phyloP scores from a whole-genome alignment of 2,329 filamentous ascomycete genomes.

The Geosmithia morbida region DNA sequence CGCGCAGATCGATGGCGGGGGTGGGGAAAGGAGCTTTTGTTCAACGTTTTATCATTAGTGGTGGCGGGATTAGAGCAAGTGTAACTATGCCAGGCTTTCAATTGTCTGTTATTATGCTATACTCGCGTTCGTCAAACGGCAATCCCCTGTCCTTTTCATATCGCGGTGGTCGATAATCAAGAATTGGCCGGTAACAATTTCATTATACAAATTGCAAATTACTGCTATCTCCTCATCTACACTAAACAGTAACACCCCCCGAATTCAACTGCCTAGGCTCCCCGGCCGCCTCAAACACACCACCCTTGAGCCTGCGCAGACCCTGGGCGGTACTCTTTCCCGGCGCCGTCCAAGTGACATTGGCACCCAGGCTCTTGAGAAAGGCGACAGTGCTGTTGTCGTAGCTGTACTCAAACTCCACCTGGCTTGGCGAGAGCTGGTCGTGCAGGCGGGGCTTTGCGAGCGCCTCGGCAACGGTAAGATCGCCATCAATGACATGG shows the following conservation, averaged over 20 bases:
- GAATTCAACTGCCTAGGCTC: slow-evolving; percentile 71
- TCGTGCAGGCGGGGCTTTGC: slow-evolving; percentile 63
- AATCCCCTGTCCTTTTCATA: too few species aligned
- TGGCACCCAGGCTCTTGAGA: slow-evolving; percentile 51
- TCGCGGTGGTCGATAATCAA: too few species aligned
- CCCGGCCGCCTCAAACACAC: slow-evolving; percentile 62
- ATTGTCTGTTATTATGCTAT: too few species aligned
- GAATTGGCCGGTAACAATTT: too few species aligned
- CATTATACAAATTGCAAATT: background rate
- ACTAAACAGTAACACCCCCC: slow-evolving; percentile 43
- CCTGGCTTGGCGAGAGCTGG: slow-evolving; percentile 58
- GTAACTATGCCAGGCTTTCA: too few species aligned
- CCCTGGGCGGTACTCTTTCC: slow-evolving; percentile 61
- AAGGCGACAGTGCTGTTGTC: slow-evolving; percentile 55
- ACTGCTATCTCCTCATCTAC: background rate
- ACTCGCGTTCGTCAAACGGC: too few species aligned
- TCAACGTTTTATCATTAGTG: too few species aligned
- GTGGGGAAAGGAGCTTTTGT: background rate
- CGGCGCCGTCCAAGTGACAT: slow-evolving; percentile 55
- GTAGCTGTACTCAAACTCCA: slow-evolving; percentile 58
- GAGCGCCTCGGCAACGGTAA: slow-evolving; percentile 50
- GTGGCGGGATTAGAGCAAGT: too few species aligned
- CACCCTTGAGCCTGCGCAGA: slow-evolving; percentile 47
- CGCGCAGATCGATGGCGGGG: background rate
- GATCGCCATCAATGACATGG: slow-evolving; percentile 53